Percentiles rank a stretch among this genome's conserved stretches.
phyloP scores from a whole-genome alignment of 306 rosid genomes.

The Casuarina equisetifolia region DNA sequence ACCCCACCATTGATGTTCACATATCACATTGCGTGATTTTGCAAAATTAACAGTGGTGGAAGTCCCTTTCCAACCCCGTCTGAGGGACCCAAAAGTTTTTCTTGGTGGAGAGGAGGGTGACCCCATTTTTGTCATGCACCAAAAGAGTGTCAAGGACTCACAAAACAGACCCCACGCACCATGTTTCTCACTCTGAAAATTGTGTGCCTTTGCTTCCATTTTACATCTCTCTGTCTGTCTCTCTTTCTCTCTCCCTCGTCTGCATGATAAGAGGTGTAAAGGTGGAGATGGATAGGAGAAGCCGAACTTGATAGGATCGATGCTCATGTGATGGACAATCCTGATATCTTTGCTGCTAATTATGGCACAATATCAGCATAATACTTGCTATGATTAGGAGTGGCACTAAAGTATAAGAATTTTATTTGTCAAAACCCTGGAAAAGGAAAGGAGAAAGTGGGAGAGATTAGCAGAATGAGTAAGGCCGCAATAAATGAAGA shows the following conservation, averaged over 20 bases:
- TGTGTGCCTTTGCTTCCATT: slow-evolving; percentile 92
- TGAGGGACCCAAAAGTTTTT: slow-evolving; percentile 48
- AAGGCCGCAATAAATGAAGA: slow-evolving; percentile 5
- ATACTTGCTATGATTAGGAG: slow-evolving; percentile 60
- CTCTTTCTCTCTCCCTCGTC: slow-evolving; percentile 31
- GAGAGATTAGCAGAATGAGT: slow-evolving; percentile 1
- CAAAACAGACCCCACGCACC: slow-evolving; percentile 47
- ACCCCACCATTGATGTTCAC: slow-evolving; percentile 59
- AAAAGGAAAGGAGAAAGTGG: background rate
- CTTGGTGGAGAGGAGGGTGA: slow-evolving; percentile 43
- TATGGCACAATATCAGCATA: slow-evolving; percentile 42
- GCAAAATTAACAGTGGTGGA: slow-evolving; percentile 44
- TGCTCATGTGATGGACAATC: slow-evolving; percentile 68
- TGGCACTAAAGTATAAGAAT: slow-evolving; percentile 51
- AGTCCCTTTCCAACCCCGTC: slow-evolving; percentile 58
- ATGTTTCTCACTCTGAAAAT: slow-evolving; percentile 43
- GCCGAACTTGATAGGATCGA: slow-evolving; percentile 44
- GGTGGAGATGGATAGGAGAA: slow-evolving; percentile 38
- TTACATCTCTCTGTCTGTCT: slow-evolving; percentile 64
- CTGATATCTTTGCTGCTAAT: slow-evolving; percentile 54
- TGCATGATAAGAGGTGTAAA: slow-evolving; percentile 75
- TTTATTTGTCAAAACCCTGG: slow-evolving; percentile 29
- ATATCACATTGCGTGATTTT: slow-evolving; percentile 46
- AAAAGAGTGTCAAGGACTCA: slow-evolving; percentile 60
- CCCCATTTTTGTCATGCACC: slow-evolving; percentile 62